Evolutionary conservation across 305 asterid genomes (phyloP).

Genomic region (Fraxinus nigra): DNA sequence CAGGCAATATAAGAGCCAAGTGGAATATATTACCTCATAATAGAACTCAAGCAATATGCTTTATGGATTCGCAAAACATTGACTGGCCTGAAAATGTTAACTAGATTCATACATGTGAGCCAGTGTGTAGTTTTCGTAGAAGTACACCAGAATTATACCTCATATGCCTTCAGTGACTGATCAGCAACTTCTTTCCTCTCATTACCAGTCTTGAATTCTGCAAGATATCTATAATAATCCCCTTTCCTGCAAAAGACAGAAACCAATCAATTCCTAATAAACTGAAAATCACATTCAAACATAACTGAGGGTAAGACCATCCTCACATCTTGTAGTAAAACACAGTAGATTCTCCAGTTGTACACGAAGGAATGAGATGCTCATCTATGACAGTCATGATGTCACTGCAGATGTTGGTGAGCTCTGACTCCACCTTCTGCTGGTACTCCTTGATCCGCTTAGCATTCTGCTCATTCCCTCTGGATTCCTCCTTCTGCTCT

Average conservation of each 20-base stretch:
- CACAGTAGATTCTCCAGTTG: constrained; percentile 77
- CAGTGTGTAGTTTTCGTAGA: background rate
- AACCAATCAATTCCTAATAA: background rate
- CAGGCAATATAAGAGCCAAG: background rate
- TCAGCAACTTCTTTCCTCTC: constrained; percentile 87
- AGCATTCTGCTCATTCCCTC: constrained; percentile 77
- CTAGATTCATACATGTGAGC: background rate
- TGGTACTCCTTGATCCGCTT: constrained; percentile 78
- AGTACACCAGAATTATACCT: constrained; percentile 42
- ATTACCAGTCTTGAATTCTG: constrained; percentile 71
- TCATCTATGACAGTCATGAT: constrained; percentile 77
- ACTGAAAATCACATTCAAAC: background rate
- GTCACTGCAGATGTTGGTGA: constrained; percentile 57
- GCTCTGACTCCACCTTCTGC: constrained; percentile 76
- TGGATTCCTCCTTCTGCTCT: constrained; percentile 79
- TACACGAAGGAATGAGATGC: constrained; percentile 72
- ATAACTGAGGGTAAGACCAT: background rate
- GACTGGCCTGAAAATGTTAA: background rate
- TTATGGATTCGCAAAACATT: background rate
- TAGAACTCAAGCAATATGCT: constrained; percentile 9
- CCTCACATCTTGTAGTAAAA: constrained; percentile 82
- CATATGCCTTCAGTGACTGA: constrained; percentile 80
- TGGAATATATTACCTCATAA: background rate
- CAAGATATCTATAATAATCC: constrained; percentile 88
- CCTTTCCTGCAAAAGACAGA: constrained; percentile 56